A percentile compares a stretch with the other conserved stretches of the same genome.
phyloP scores from a whole-genome alignment of 257 asterid species.

The Ballota nigra region DNA sequence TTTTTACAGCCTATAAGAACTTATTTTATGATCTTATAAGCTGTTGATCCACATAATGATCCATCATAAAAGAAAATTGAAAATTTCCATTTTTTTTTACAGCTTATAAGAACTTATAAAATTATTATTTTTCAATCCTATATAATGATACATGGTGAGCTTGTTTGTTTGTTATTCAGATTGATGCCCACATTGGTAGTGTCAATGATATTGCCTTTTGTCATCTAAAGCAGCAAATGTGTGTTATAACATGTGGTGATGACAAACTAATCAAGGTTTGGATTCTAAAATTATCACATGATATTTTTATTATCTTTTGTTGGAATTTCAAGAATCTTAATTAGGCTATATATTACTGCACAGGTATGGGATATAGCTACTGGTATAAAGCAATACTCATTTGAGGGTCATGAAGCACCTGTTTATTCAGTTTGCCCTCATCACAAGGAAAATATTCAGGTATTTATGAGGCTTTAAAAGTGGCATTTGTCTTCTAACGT shows the following conservation, averaged over 20 bases:
- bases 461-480: slow-evolving; percentile 4
- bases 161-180: slow-evolving; percentile 37
- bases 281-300: neutral
- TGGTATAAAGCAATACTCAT: slow-evolving; percentile 39
- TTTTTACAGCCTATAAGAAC: too few species aligned
- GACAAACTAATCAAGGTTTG: slow-evolving; percentile 69
- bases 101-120: too few species aligned
- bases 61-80: too few species aligned
- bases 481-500: neutral
- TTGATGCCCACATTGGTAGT: slow-evolving; percentile 63
- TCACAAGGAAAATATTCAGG: slow-evolving; percentile 42
- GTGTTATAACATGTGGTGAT: slow-evolving; percentile 66
- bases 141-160: neutral
- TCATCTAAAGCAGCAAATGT: slow-evolving; percentile 43
- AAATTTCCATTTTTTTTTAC: too few species aligned
- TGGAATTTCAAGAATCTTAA: neutral
- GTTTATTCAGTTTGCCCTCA: slow-evolving; percentile 53
- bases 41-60: too few species aligned
- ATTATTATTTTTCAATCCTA: too few species aligned
- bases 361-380: slow-evolving; percentile 61
- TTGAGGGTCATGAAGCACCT: slow-evolving; percentile 53
- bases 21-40: too few species aligned
- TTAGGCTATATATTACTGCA: neutral
- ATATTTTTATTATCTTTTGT: neutral
- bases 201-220: slow-evolving; percentile 68